phyloP scores from a whole-genome alignment of 2,329 filamentous ascomycete genomes.

The Nemania sp. region DNA sequence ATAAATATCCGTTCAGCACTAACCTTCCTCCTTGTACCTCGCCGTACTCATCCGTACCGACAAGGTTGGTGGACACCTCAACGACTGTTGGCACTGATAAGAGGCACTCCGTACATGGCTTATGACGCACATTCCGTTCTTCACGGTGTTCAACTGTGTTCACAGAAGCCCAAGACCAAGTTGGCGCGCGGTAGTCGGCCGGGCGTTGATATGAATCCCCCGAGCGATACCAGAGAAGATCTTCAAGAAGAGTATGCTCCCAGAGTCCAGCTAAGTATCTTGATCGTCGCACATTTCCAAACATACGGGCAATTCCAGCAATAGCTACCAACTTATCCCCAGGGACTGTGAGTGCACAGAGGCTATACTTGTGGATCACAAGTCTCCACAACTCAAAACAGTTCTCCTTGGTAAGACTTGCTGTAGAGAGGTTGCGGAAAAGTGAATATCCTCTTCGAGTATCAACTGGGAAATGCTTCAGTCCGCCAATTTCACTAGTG shows the following conservation, averaged over 20 bases:
- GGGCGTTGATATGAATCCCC: not conserved
- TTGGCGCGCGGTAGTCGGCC: not conserved
- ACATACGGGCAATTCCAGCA: not conserved
- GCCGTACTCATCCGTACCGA: not conserved
- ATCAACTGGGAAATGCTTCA: not conserved
- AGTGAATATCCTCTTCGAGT: not conserved
- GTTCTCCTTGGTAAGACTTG: not conserved
- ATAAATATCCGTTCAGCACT: not conserved
- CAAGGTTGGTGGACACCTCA: not conserved
- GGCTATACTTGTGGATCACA: not conserved
- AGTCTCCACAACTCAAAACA: constrained; percentile 5
- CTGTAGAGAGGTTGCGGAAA: not conserved
- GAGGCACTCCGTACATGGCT: not conserved
- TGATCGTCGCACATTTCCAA: not conserved
- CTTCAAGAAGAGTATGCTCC: not conserved
- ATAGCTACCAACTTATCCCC: constrained; percentile 3
- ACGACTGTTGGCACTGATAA: not conserved
- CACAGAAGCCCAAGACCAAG: constrained; percentile 5
- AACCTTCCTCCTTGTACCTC: not conserved
- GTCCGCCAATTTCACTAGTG: not conserved
- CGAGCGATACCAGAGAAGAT: constrained; percentile 4
- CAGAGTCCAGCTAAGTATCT: constrained; percentile 1
- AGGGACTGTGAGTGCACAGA: constrained; percentile 1
- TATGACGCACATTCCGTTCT: not conserved
- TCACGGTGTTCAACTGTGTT: not conserved